Percentiles rank a stretch among this genome's conserved stretches.
phyloP scores from a whole-genome alignment of 768 basidiomycete genomes.

The Paxillus ammoniavirescens region DNA sequence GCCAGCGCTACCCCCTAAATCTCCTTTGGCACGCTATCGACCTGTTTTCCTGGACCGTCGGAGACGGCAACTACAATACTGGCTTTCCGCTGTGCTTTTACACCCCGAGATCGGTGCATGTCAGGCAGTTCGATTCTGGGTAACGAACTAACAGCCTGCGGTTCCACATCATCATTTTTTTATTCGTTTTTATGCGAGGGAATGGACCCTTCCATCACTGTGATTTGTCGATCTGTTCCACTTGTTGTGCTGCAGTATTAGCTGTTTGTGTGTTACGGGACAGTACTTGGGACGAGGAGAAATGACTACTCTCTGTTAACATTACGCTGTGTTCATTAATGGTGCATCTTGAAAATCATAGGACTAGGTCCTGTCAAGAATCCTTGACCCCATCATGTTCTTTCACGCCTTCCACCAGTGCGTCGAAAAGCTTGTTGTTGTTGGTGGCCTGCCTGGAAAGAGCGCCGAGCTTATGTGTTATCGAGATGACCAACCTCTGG shows the following conservation, averaged over 20 bases:
- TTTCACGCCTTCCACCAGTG: no score
- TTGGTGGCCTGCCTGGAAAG: no score
- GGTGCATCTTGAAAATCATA: no score
- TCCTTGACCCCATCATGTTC: no score
- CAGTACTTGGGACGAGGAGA: no score
- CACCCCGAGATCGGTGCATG: slow-evolving; percentile 71
- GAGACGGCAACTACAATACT: slow-evolving; percentile 58
- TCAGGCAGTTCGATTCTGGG: slow-evolving; percentile 60
- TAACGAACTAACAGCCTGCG: slow-evolving; percentile 39
- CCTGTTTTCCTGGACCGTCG: slow-evolving; percentile 66
- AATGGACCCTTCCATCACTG: not conserved
- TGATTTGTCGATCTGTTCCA: not conserved
- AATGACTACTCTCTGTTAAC: no score
- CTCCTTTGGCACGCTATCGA: slow-evolving; percentile 63
- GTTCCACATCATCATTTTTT: not conserved
- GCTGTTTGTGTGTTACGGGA: not conserved
- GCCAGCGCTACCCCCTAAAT: slow-evolving; percentile 66
- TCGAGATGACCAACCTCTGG: no score
- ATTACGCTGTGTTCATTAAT: no score
- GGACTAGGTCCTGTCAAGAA: no score
- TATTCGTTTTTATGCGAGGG: slow-evolving; percentile 1
- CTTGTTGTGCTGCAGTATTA: not conserved
- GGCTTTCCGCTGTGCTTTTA: slow-evolving; percentile 61
- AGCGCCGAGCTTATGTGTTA: no score
- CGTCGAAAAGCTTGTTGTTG: no score